A percentile compares a stretch with the other conserved stretches of the same genome.
Conservation (phyloP, 129 eudicot species). For the Ambrosia artemisiifolia region DNA sequence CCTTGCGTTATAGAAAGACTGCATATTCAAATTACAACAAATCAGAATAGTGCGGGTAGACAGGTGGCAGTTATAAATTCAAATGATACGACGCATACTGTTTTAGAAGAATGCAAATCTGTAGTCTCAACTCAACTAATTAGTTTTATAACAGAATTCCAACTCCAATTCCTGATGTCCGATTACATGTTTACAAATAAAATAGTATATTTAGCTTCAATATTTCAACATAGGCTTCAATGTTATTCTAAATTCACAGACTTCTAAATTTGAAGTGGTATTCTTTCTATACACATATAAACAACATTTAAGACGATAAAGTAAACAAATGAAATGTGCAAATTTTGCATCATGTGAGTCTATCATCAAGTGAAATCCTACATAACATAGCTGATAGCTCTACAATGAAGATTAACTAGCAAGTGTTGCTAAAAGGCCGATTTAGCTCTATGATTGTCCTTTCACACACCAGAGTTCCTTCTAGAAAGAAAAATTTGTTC, state of each 20-base stretch:
- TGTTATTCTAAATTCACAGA: background rate
- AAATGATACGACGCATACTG: background rate
- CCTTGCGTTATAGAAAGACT: slow-evolving; percentile 41
- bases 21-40: slow-evolving; percentile 27
- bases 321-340: background rate
- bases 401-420: no score
- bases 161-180: background rate
- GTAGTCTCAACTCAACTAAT: background rate
- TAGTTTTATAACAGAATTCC: no score
- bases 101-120: background rate
- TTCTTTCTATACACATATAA: background rate
- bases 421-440: no score
- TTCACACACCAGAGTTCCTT: no score
- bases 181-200: background rate
- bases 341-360: background rate
- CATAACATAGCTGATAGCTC: background rate
- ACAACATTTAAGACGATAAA: background rate
- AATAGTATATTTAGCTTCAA: background rate
- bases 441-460: no score
- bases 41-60: background rate
- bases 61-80: background rate
- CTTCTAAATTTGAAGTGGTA: no score
- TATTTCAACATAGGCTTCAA: background rate
- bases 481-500: no score
- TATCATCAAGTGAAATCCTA: background rate